These are phyloP conservation scores for Boletales sp. DNA, from an alignment of 768 basidiomycete genomes.

Conservation along the genomic window DNA sequence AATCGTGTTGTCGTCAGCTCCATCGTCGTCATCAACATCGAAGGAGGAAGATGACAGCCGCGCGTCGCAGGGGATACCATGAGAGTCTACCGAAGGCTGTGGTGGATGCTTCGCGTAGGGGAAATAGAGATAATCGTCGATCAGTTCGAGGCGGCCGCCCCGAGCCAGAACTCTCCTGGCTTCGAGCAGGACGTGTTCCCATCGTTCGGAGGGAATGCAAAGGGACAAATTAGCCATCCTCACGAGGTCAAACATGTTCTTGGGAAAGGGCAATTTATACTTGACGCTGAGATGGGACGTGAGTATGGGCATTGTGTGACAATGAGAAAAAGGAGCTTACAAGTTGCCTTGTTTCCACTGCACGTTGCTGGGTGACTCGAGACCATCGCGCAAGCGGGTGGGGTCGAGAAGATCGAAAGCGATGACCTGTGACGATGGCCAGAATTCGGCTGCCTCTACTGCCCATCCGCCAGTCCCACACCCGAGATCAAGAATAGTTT, in stretches of 20 bases:
- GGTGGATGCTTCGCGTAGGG: conserved; percentile 43
- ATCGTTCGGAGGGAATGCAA: conserved; percentile 56
- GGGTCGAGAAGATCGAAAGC: conserved; percentile 62
- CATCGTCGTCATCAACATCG: conserved; percentile 18
- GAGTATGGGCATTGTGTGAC: conserved; percentile 1
- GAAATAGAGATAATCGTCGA: conserved; percentile 70
- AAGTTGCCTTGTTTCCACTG: conserved; percentile 63
- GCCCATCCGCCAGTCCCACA: conserved; percentile 75
- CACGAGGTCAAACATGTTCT: conserved; percentile 65
- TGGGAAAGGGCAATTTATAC: conserved; percentile 57
- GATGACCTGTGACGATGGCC: conserved; percentile 57
- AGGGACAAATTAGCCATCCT: conserved; percentile 68
- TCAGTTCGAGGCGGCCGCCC: conserved; percentile 66
- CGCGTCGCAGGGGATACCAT: neutral
- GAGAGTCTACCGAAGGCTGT: conserved; percentile 11
- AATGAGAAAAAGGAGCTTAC: conserved; percentile 36
- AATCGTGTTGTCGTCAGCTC: conserved; percentile 14
- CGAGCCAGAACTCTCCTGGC: conserved; percentile 56
- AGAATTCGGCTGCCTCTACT: conserved; percentile 54
- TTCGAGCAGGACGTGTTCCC: conserved; percentile 60
- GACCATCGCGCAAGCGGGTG: conserved; percentile 32
- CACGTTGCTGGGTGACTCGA: conserved; percentile 36
- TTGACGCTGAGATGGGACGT: conserved; percentile 40
- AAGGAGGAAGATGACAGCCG: conserved; percentile 15
- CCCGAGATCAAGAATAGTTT: conserved; percentile 66